Percentiles rank a stretch among this genome's conserved stretches.
phyloP scores from a whole-genome alignment of 129 eudicot genomes.

The Mikania micrantha region DNA sequence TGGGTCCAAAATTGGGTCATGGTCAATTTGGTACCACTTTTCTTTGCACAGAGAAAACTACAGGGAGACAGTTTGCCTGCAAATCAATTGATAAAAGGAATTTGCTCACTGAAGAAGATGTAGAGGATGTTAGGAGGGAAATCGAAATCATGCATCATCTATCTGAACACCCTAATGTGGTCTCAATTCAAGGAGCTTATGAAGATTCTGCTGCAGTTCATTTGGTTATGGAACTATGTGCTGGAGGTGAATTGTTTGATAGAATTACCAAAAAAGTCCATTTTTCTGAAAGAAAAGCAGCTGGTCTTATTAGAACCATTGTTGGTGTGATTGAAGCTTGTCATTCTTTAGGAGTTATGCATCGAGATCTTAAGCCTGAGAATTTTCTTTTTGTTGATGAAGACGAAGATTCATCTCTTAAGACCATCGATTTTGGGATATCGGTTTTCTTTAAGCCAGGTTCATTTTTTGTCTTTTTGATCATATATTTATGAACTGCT shows the following conservation, averaged over 20 bases:
- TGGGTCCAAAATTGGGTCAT: slow-evolving; percentile 71
- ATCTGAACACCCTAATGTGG: slow-evolving; percentile 56
- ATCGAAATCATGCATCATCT: slow-evolving; percentile 88
- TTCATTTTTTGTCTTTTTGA: slow-evolving; percentile 9
- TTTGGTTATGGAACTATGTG: slow-evolving; percentile 77
- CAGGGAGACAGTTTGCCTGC: slow-evolving; percentile 67
- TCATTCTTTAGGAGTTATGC: slow-evolving; percentile 92
- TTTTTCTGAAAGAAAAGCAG: slow-evolving; percentile 79
- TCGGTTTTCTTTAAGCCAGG: slow-evolving; percentile 91
- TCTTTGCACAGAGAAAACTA: slow-evolving; percentile 58
- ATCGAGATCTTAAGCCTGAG: slow-evolving; percentile 91
- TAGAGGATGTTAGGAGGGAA: slow-evolving; percentile 79
- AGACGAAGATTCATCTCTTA: slow-evolving; percentile 71
- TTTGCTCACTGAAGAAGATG: slow-evolving; percentile 55
- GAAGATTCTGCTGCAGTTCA: slow-evolving; percentile 88
- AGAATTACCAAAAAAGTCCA: slow-evolving; percentile 66
- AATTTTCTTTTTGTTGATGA: slow-evolving; percentile 72
- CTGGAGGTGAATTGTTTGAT: slow-evolving; percentile 90
- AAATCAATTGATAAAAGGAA: slow-evolving; percentile 82
- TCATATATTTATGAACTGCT: not conserved
- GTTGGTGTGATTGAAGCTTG: slow-evolving; percentile 75
- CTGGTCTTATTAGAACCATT: slow-evolving; percentile 65
- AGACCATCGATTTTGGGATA: slow-evolving; percentile 79
- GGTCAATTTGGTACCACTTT: slow-evolving; percentile 94
- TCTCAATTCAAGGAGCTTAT: slow-evolving; percentile 70